Base-by-base conservation (phyloP, 2,329 filamentous ascomycete species). In the Verticillium albo-atrum region DNA sequence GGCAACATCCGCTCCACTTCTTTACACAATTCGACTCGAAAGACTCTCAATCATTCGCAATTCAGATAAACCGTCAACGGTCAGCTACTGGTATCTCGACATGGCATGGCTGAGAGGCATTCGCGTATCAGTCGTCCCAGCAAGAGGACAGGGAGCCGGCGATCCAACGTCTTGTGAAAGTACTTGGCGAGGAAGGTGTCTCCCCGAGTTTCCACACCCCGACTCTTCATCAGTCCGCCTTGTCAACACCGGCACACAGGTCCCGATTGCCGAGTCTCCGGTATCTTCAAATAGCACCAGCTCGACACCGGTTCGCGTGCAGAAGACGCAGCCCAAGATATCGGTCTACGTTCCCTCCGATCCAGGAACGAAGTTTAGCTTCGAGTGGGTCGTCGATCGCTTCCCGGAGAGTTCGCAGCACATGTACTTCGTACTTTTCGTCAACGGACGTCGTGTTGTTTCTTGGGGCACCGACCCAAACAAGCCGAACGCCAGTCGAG, bases 301-400 rank as follows among this genome's bases (percentile, higher is more conserved):
- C 17, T 32, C 55, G 15, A 68, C 73, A 60, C n/a, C 65, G 55
- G 66, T 68, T 63, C 62, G 72, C 26, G 68, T 64, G 6, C 65
- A 68, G 57, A 77, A 74, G 62, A 60, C 63, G 25, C 72, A 75
- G 15, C 75, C 82, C 2, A 75, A 68, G 4, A 71, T 80, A 25
- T 82, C 83, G 1, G 82, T 86, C 34, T 86, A 86, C 63, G 76
- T 86, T 14, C 82, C 83, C 2, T 84, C 83, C 0, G 66, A 76
- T 3, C 76, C 82, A 68, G 82, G 83, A 83, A 68, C 59, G 69
- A 63, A 7, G n/a, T 86, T 86, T 61, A 79, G 75, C 64, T 69
- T 87, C 50, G 75, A 76, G 30, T 86, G 85, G 65, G 67, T 67
- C 6, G 66, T 85, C 61, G 68, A 67, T 54, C 71, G 68, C 51